Base-by-base conservation (phyloP, 164 flowering plant species). In the Vitis labrusca region DNA sequence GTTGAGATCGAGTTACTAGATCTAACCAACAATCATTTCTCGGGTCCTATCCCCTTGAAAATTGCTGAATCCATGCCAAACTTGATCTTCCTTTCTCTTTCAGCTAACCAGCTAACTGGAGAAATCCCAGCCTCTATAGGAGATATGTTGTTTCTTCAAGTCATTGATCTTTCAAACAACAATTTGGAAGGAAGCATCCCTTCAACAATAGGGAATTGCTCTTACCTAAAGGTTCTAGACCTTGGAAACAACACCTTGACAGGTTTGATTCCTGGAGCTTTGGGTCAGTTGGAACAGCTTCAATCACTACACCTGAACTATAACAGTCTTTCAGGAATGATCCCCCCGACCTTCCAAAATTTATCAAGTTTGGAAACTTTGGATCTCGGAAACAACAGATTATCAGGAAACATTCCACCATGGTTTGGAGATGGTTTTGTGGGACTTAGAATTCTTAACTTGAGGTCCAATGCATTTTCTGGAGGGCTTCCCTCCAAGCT, bases 141-240 rank as follows among this genome's bases (percentile, higher is more conserved):
- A 23, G n/a, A 65, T 0, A 74, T 78, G 81, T 9, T 12, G 0
- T 16, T 12, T 8, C 70, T 85, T 15, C 50, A 68, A 27, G 82
- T 80, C 37, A 70, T 88, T 30, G 81, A 84, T 76, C 82, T 86
- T 14, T 83, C 89, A 3, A 17, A 47, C 1, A 84, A 87, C 66
- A 55, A 59, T 47, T 66, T 89, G 10, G 71, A 75, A 0, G 86
- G 82, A n/a, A 66, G 30, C 51, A 85, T 89, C 12, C 89, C 88
- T 32, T 15, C 73, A 27, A 77, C 76, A 68, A 37, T 85, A 50
- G 77, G 71, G 13, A 75, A 77, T 50, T 78, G 80, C 67, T 70
- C 78, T 9, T 62, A 30, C 29, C 56, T 88, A 12, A 73, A 74
- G 48, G 85, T 37, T 57, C 63, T 88, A 10, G 86, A 82, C 59